These are phyloP conservation scores for Asterionellopsis glacialis DNA, from an alignment of 108 stramenopile species.

Conservation along the genomic window DNA sequence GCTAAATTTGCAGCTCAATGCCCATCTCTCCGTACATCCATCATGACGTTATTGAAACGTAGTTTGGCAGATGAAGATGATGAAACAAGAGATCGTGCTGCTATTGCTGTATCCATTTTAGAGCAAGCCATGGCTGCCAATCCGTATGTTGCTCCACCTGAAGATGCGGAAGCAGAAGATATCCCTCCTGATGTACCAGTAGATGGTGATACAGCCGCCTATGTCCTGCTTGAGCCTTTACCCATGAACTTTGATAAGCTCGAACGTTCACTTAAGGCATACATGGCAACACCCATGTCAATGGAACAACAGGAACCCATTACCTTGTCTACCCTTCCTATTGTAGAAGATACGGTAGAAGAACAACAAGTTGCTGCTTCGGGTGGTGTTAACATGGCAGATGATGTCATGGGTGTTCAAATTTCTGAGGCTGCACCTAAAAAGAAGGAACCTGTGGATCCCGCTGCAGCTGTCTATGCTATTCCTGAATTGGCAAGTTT, in stretches of 20 bases:
- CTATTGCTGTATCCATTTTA: constrained; percentile 65
- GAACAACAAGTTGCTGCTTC: constrained; percentile 14
- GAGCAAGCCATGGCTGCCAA: constrained; percentile 60
- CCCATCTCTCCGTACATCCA: constrained; percentile 74
- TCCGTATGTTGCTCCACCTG: constrained; percentile 57
- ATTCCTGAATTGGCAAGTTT: constrained; percentile 82
- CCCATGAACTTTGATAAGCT: constrained; percentile 85
- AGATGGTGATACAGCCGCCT: constrained; percentile 50
- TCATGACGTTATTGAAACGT: constrained; percentile 78
- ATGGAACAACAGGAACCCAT: constrained; percentile 56
- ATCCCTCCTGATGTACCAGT: constrained; percentile 51
- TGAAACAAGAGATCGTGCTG: constrained; percentile 92
- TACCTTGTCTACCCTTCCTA: constrained; percentile 64
- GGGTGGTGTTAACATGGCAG: background rate
- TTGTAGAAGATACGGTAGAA: constrained; percentile 74
- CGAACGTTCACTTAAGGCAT: constrained; percentile 75
- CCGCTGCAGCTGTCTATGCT: constrained; percentile 75
- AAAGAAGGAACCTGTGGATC: constrained; percentile 54
- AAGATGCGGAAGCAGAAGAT: constrained; percentile 43
- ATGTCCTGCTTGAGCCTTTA: constrained; percentile 65
- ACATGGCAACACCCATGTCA: constrained; percentile 51
- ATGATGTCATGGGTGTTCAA: constrained; percentile 4
- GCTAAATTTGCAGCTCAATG: constrained; percentile 86
- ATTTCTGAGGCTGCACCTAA: constrained; percentile 11
- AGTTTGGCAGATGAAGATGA: constrained; percentile 89